A percentile compares a stretch with the other conserved stretches of the same genome.
These are phyloP conservation scores for Condylostoma magnum DNA, from an alignment of 169 alveolate species.

Conservation along the genomic window DNA sequence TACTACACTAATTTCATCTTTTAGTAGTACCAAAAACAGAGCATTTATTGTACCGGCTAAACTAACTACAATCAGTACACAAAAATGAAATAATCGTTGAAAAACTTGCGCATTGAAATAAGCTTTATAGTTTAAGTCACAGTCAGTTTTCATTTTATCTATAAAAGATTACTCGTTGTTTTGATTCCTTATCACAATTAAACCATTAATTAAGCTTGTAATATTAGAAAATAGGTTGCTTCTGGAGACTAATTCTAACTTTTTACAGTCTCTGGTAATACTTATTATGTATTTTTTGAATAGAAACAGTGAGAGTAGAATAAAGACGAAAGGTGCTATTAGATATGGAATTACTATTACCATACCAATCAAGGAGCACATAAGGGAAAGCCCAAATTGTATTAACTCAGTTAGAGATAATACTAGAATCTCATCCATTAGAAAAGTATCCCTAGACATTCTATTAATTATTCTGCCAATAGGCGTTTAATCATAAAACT, in stretches of 20 bases:
- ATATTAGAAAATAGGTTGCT: not conserved
- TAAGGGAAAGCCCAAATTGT: too few relatives aligned
- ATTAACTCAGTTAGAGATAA: too few relatives aligned
- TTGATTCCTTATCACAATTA: not conserved
- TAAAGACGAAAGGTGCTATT: not conserved
- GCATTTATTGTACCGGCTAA: not conserved
- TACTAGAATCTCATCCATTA: slow-evolving; percentile 55
- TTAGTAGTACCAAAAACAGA: not conserved
- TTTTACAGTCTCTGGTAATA: not conserved
- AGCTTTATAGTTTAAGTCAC: not conserved
- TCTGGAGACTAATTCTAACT: not conserved
- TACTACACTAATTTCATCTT: not conserved
- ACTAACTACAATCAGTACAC: not conserved
- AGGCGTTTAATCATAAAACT: slow-evolving; percentile 80
- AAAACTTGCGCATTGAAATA: not conserved
- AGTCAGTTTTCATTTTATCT: not conserved
- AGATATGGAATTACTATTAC: too few relatives aligned
- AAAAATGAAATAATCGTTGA: not conserved
- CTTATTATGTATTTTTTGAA: too few relatives aligned
- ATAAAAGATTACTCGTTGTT: not conserved
- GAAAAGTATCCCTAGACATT: slow-evolving; percentile 61
- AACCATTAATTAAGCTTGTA: not conserved
- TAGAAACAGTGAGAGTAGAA: too few relatives aligned
- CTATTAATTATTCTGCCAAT: slow-evolving; percentile 78
- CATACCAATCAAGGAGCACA: too few relatives aligned